phyloP scores from a whole-genome alignment of 2,329 filamentous ascomycete genomes.

The Sporothrix brunneoviolacea region DNA sequence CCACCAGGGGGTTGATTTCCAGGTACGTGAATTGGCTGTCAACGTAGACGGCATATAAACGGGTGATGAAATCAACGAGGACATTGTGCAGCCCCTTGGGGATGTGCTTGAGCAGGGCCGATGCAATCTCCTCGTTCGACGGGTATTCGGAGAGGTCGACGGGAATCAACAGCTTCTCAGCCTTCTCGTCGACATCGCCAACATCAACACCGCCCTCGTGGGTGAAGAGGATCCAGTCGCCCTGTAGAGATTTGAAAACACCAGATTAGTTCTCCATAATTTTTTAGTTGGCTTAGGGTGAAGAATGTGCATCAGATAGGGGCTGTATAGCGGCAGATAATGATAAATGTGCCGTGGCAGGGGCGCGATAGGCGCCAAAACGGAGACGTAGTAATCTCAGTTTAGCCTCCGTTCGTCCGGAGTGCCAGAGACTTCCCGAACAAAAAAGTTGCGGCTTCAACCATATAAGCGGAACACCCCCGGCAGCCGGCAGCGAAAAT shows the following conservation, averaged over 20 bases:
- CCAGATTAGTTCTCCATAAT: conserved; percentile 13
- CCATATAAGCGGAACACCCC: conserved; percentile 5
- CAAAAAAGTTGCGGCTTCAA: conserved; percentile 1
- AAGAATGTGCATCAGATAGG: conserved; percentile 4
- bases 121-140: conserved; percentile 89
- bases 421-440: neutral
- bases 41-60: conserved; percentile 96
- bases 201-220: conserved; percentile 99
- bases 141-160: conserved; percentile 93
- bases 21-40: conserved; percentile 99
- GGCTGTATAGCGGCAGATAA: neutral
- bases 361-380: conserved; percentile 21
- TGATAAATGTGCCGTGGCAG: neutral
- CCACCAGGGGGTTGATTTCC: conserved; percentile 98
- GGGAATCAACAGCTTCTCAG: conserved; percentile 95
- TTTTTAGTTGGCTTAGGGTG: neutral
- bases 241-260: conserved; percentile 52
- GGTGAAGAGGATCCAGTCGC: conserved; percentile 99
- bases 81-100: conserved; percentile 95
- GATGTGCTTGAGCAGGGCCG: conserved; percentile 81
- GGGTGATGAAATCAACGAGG: conserved; percentile 97
- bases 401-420: conserved; percentile 41
- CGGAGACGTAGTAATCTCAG: conserved; percentile 24
- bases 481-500: neutral
- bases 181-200: conserved; percentile 97